phyloP scores from a whole-genome alignment of 2,329 filamentous ascomycete genomes.

The Ophiostoma angusticollis region DNA sequence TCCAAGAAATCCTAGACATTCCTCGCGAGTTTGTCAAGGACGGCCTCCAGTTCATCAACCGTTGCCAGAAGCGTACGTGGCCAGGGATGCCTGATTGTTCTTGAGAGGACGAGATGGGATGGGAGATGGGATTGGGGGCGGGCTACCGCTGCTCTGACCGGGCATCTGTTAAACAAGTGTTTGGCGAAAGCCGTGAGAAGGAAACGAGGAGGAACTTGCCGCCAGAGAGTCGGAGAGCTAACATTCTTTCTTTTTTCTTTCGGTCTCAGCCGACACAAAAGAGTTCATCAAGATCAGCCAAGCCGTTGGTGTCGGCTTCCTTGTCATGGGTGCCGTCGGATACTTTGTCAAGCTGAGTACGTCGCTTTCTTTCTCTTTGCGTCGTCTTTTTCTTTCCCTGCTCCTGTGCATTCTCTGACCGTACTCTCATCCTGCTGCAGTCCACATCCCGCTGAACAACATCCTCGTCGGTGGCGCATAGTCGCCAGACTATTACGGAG shows the following conservation, averaged over 20 bases:
- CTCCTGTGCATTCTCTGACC: not conserved
- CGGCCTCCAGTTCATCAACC: conserved; percentile 48
- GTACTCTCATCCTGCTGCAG: conserved; percentile 22
- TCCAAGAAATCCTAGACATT: conserved; percentile 58
- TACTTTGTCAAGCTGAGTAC: conserved; percentile 59
- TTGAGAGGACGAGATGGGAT: not conserved
- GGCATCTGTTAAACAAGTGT: too few species aligned
- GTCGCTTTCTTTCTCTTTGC: conserved; percentile 15
- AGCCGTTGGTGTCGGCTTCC: conserved; percentile 55
- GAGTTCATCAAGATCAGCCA: conserved; percentile 40
- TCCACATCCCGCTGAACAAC: conserved; percentile 59
- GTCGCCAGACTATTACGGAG: too few species aligned
- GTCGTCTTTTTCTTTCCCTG: not conserved
- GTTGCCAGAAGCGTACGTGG: conserved; percentile 47
- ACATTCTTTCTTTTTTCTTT: too few species aligned
- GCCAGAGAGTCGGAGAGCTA: too few species aligned
- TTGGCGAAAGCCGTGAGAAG: too few species aligned
- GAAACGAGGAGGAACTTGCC: too few species aligned
- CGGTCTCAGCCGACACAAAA: conserved; percentile 35
- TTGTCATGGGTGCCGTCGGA: conserved; percentile 58
- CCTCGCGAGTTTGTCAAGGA: conserved; percentile 53
- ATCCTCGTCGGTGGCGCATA: conserved; percentile 56
- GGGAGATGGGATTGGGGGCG: too few species aligned
- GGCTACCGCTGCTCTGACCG: too few species aligned
- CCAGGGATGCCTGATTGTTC: too few species aligned